Evolutionary conservation across 148 eudicot genomes (phyloP).

Genomic region (Rhododendron mucronatum): DNA sequence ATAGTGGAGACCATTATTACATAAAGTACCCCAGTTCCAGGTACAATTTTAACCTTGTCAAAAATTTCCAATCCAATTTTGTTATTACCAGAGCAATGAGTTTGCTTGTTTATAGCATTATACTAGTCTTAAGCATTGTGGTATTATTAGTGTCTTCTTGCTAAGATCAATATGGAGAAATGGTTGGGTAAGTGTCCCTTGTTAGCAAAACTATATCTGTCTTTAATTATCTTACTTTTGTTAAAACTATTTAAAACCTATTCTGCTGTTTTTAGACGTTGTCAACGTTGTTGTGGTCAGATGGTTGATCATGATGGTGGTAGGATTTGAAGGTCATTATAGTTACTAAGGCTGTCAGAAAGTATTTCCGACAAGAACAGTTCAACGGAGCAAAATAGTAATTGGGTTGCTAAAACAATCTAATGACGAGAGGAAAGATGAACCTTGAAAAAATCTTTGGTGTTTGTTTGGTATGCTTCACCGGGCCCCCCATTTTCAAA

Average conservation of each 20-base stretch:
- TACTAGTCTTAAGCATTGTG: background rate
- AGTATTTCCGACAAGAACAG: no score
- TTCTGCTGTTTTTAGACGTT: background rate
- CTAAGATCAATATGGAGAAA: background rate
- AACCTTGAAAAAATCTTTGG: no score
- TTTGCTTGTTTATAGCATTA: background rate
- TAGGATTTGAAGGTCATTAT: no score
- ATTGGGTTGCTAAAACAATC: no score
- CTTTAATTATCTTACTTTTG: background rate
- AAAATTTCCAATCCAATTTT: background rate
- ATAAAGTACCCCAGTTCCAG: background rate
- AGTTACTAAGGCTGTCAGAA: no score
- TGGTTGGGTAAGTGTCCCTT: background rate
- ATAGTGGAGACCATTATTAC: background rate
- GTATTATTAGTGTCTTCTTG: background rate
- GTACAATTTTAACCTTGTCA: background rate
- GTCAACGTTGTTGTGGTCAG: no score
- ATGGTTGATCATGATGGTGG: no score
- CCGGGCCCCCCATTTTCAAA: no score
- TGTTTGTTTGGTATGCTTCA: no score
- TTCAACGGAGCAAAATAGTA: no score
- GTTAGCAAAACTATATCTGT: background rate
- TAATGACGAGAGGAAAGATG: no score
- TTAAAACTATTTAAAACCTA: no score
- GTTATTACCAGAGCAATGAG: background rate